phyloP scores from a whole-genome alignment of 148 eudicot genomes.

The Beta vulgaris region DNA sequence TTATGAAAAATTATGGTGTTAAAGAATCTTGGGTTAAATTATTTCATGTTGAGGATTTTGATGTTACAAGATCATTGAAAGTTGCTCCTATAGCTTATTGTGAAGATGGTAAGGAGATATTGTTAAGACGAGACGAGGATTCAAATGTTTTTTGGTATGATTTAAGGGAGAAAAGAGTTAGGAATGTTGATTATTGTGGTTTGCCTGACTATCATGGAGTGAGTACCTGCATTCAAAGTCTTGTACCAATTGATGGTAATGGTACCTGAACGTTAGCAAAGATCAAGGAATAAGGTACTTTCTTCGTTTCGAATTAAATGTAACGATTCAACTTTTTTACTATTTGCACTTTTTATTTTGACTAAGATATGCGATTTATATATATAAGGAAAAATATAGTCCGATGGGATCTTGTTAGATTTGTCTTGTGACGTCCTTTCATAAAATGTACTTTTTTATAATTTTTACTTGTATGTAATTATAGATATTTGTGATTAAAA shows the following conservation, averaged over 20 bases:
- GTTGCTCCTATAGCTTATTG: not conserved
- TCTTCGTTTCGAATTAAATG: no score
- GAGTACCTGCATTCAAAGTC: constrained; percentile 6
- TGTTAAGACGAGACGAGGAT: not conserved
- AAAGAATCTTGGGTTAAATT: constrained; percentile 8
- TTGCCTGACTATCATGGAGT: not conserved
- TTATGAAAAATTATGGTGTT: constrained; percentile 14
- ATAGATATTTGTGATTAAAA: no score
- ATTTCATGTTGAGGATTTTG: not conserved
- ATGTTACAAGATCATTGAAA: not conserved
- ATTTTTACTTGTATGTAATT: no score
- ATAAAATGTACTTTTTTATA: no score
- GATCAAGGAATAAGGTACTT: not conserved
- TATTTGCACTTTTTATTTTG: no score
- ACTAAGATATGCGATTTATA: no score
- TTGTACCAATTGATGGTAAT: not conserved
- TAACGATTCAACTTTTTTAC: no score
- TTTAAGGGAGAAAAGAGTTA: constrained; percentile 11
- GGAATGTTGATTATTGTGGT: not conserved
- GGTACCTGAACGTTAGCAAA: not conserved
- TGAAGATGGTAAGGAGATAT: not conserved
- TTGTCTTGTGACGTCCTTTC: no score
- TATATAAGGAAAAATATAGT: no score
- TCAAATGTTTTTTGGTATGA: constrained; percentile 1
- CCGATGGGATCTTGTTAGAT: no score